These are phyloP conservation scores for Trichoderma sp. DNA, from an alignment of 2,329 filamentous ascomycete species.

Conservation along the genomic window DNA sequence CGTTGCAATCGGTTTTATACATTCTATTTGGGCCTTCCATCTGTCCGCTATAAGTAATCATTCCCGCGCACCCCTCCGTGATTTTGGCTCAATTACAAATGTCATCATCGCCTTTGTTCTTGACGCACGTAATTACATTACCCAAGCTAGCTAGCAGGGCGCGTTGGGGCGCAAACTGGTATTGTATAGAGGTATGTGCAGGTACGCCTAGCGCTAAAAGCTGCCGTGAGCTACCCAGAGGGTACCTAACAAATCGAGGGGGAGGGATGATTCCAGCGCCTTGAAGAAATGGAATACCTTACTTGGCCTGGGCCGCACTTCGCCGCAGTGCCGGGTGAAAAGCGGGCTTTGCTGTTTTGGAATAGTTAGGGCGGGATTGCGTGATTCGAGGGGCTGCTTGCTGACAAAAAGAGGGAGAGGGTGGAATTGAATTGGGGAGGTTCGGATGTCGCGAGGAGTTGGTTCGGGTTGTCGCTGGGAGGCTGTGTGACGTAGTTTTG, in stretches of 20 bases:
- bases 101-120: background rate
- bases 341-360: background rate
- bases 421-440: background rate
- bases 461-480: background rate
- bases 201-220: background rate
- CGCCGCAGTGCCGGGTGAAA: background rate
- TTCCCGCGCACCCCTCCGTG: background rate
- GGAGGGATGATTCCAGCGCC: background rate
- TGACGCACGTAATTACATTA: background rate
- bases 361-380: slow-evolving; percentile 1
- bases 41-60: background rate
- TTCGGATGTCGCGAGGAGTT: background rate
- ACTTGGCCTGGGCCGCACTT: background rate
- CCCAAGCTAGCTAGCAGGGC: background rate
- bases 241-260: background rate
- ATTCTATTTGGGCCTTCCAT: background rate
- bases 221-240: background rate
- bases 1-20: background rate
- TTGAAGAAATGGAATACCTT: background rate
- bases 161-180: too few species aligned
- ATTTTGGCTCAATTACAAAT: slow-evolving; percentile 8
- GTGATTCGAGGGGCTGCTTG: background rate
- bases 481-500: background rate
- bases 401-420: slow-evolving; percentile 4
- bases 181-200: background rate